Evolutionary conservation across 345 rosid genomes (phyloP).

Genomic region (Erodium maritimum): DNA sequence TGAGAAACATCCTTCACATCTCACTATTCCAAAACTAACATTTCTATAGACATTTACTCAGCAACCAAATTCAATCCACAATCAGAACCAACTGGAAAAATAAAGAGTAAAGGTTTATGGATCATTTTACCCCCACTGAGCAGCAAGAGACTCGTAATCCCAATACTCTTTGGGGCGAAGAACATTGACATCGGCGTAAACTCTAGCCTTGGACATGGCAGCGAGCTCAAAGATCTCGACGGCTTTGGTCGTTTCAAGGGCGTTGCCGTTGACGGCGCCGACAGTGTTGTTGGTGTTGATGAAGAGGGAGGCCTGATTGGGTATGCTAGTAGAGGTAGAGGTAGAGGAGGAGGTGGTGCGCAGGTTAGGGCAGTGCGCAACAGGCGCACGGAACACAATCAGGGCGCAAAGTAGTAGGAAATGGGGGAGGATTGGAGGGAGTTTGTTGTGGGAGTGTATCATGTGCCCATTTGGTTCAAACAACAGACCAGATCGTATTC

Average conservation of each 20-base stretch:
- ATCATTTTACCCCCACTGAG: slow-evolving; percentile 59
- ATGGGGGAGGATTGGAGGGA: slow-evolving; percentile 16
- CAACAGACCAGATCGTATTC: too few relatives aligned
- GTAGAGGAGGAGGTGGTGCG: slow-evolving; percentile 11
- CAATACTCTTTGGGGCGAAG: slow-evolving; percentile 69
- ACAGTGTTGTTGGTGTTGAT: neutral
- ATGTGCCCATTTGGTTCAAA: neutral
- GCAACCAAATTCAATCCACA: neutral
- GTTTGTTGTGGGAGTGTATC: neutral
- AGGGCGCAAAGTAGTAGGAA: slow-evolving; percentile 38
- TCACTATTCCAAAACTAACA: neutral
- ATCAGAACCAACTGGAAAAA: neutral
- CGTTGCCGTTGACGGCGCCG: neutral
- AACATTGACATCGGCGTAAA: slow-evolving; percentile 81
- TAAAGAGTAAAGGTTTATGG: neutral
- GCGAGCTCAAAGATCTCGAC: slow-evolving; percentile 24
- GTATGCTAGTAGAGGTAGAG: neutral
- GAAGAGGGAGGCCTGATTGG: slow-evolving; percentile 1
- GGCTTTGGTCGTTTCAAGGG: slow-evolving; percentile 6
- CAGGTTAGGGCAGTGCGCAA: slow-evolving; percentile 34
- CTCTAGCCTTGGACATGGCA: slow-evolving; percentile 81
- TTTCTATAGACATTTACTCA: neutral
- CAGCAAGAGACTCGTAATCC: slow-evolving; percentile 45
- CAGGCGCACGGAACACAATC: slow-evolving; percentile 35
- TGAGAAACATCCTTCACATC: too few relatives aligned